Conservation (phyloP, 441 rosid genomes). For the Aquilaria agallochum region DNA sequence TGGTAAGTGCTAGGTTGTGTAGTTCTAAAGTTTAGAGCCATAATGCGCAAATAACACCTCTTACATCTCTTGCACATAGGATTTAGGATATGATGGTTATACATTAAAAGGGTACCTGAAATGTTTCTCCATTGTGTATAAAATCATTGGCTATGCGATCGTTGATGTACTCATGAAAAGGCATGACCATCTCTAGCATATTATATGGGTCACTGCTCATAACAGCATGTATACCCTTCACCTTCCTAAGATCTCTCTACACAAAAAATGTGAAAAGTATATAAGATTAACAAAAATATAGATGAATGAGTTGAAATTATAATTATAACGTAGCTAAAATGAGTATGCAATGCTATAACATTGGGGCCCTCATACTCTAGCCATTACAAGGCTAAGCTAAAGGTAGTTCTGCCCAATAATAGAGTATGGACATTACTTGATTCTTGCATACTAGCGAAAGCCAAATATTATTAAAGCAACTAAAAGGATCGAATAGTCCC, state of each 20-base stretch:
- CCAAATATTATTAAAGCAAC: too few relatives aligned
- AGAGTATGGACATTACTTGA: too few relatives aligned
- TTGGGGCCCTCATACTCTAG: too few relatives aligned
- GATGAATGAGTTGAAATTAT: background rate
- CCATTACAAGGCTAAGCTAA: too few relatives aligned
- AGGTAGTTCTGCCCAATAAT: too few relatives aligned
- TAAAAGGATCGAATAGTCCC: too few relatives aligned
- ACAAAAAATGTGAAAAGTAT: slow-evolving; percentile 5
- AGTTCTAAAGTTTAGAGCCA: too few relatives aligned
- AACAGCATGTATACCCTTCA: slow-evolving; percentile 36
- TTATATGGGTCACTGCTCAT: slow-evolving; percentile 58
- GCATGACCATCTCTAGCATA: slow-evolving; percentile 80
- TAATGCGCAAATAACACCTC: background rate
- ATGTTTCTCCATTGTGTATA: slow-evolving; percentile 94
- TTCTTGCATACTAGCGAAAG: too few relatives aligned
- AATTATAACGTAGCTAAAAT: background rate
- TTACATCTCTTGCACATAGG: background rate
- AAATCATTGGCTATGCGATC: slow-evolving; percentile 72
- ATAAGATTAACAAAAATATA: background rate
- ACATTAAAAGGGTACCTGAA: slow-evolving; percentile 47
- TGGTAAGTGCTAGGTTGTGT: too few relatives aligned
- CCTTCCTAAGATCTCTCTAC: slow-evolving; percentile 73
- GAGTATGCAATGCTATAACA: background rate
- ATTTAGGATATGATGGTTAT: background rate
- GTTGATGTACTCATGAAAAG: slow-evolving; percentile 64